These are phyloP conservation scores for Nigrospora oryzae DNA, from an alignment of 2,329 filamentous ascomycete species.

Conservation along the genomic window DNA sequence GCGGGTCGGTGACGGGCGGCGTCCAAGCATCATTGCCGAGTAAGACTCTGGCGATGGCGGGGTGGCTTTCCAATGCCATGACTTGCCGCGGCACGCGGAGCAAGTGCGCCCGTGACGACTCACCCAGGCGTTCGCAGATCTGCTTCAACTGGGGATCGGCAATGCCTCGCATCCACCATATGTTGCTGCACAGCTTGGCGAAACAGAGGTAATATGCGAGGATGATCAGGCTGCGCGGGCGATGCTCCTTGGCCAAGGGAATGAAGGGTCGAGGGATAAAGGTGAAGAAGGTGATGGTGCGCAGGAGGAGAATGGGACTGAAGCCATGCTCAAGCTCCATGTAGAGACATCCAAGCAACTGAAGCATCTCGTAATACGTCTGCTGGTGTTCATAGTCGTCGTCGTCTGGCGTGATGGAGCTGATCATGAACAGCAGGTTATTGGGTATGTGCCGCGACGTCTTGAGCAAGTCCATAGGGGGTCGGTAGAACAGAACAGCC, in stretches of 20 bases:
- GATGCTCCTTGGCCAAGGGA: constrained; percentile 28
- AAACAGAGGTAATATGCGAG: constrained; percentile 45
- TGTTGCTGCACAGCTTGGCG: constrained; percentile 28
- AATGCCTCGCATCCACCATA: constrained; percentile 45
- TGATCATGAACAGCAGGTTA: constrained; percentile 40
- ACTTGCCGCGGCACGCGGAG: constrained; percentile 32
- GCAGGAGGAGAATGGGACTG: constrained; percentile 33
- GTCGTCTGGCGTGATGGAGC: constrained; percentile 32
- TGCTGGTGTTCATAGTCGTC: constrained; percentile 28
- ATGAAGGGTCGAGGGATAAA: constrained; percentile 37
- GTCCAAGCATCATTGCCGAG: constrained; percentile 35
- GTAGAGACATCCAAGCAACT: constrained; percentile 44
- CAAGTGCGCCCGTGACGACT: constrained; percentile 27
- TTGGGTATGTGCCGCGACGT: constrained; percentile 32
- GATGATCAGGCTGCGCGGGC: constrained; percentile 40
- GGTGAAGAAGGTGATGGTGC: constrained; percentile 45
- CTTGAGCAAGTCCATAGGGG: constrained; percentile 35
- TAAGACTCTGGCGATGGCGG: constrained; percentile 30
- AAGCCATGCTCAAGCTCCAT: constrained; percentile 36
- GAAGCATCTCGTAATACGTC: constrained; percentile 36
- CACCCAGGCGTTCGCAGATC: constrained; percentile 29
- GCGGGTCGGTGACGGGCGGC: constrained; percentile 16
- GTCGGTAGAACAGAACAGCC: constrained; percentile 37
- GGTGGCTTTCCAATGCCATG: constrained; percentile 20
- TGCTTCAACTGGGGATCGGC: constrained; percentile 35